Evolutionary conservation across 108 stramenopile genomes (phyloP).

Genomic region (Bacterosira constricta): DNA sequence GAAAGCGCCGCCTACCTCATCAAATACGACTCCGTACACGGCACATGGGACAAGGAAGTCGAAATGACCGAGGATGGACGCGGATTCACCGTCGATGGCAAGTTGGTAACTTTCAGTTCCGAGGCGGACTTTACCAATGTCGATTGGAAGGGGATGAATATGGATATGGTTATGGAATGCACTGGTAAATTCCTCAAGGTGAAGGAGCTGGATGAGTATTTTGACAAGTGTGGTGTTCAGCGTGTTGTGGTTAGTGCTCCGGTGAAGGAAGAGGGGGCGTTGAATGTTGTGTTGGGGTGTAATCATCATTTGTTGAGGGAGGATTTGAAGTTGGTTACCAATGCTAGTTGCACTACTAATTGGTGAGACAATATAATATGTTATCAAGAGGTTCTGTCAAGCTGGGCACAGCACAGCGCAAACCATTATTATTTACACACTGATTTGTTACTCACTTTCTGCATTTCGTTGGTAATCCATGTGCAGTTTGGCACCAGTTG

Average conservation of each 20-base stretch:
- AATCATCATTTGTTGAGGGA: slow-evolving; percentile 78
- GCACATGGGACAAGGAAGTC: slow-evolving; percentile 90
- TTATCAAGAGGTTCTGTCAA: too few species aligned
- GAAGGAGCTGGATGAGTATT: slow-evolving; percentile 71
- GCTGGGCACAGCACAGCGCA: too few species aligned
- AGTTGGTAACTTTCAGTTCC: slow-evolving; percentile 73
- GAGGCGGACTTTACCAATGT: slow-evolving; percentile 77
- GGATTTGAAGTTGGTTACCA: slow-evolving; percentile 83
- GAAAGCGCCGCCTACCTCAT: slow-evolving; percentile 90
- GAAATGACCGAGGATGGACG: slow-evolving; percentile 60
- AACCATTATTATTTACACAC: too few species aligned
- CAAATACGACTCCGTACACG: slow-evolving; percentile 95
- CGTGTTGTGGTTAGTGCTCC: slow-evolving; percentile 95
- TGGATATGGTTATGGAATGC: slow-evolving; percentile 94
- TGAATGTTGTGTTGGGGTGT: slow-evolving; percentile 95
- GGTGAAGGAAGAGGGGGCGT: slow-evolving; percentile 88
- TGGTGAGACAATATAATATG: slow-evolving; percentile 57
- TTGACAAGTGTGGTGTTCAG: slow-evolving; percentile 80
- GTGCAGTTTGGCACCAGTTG: too few species aligned
- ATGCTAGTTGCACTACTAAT: slow-evolving; percentile 96
- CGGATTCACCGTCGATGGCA: slow-evolving; percentile 88
- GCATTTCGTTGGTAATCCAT: too few species aligned
- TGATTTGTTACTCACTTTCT: too few species aligned
- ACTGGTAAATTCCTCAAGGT: slow-evolving; percentile 90
- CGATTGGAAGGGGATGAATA: slow-evolving; percentile 69